Evolutionary conservation across 352 stramenopile genomes (phyloP).

Genomic region (Peronospora tabacina): DNA sequence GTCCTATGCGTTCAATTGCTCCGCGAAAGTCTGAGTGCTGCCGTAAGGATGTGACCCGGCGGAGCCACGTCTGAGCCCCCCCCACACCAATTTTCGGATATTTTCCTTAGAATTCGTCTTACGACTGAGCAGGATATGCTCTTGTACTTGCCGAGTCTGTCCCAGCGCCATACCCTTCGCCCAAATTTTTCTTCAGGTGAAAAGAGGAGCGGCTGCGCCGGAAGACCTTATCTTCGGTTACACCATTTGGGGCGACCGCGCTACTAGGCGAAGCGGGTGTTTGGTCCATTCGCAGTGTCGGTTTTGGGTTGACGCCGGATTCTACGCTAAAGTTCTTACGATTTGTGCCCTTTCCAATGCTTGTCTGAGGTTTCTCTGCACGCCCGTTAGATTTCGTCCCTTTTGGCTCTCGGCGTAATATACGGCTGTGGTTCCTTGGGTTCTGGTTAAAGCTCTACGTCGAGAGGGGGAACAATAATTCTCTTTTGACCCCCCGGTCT

Average conservation of each 20-base stretch:
- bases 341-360: neutral
- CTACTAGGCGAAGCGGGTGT: neutral
- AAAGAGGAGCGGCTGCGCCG: no score
- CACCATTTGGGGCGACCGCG: no score
- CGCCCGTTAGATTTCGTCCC: no score
- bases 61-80: no score
- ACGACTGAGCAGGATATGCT: neutral
- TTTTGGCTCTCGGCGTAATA: no score
- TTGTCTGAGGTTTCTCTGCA: no score
- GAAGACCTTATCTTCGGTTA: neutral
- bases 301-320: neutral
- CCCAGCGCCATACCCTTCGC: neutral
- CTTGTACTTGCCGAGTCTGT: neutral
- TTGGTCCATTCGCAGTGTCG: neutral
- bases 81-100: neutral
- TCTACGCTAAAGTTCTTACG: neutral
- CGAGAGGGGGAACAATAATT: neutral
- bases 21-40: no score
- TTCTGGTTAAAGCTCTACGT: no score
- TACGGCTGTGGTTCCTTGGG: no score
- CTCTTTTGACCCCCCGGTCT: neutral
- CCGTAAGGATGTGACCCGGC: no score
- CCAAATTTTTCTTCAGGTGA: neutral
- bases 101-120: neutral
- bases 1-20: no score